phyloP scores from a whole-genome alignment of 176 grass and related monocot species.

The Alloteropsis semialata region DNA sequence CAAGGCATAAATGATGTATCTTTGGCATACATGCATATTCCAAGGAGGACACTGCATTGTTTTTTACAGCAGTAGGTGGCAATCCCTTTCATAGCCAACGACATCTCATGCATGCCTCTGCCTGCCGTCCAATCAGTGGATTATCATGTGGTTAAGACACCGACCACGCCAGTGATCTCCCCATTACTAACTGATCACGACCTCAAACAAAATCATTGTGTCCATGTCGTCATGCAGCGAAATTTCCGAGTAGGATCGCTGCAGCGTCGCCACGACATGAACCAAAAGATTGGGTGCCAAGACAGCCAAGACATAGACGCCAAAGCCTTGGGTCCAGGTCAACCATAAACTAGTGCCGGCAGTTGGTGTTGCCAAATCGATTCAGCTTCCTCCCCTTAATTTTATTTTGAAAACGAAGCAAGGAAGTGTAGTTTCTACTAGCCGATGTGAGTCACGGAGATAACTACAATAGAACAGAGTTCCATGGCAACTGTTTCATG shows the following conservation, averaged over 20 bases:
- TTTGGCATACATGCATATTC: conserved; percentile 25
- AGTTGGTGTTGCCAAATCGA: conserved; percentile 13
- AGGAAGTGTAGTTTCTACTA: not conserved
- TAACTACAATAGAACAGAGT: not conserved
- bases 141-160: conserved; percentile 6
- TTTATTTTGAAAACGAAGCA: not conserved
- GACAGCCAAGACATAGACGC: not conserved
- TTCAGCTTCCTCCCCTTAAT: not conserved
- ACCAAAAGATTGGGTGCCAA: conserved; percentile 27
- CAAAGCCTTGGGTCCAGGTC: conserved; percentile 31
- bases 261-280: not conserved
- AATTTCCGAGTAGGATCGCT: conserved; percentile 23
- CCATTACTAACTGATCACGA: conserved; percentile 2
- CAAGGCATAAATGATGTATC: conserved; percentile 18
- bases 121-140: conserved; percentile 3
- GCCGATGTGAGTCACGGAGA: not conserved
- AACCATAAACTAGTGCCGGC: conserved; percentile 20
- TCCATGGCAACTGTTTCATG: not conserved
- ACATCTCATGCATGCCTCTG: not conserved
- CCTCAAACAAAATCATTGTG: conserved; percentile 23
- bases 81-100: conserved; percentile 22
- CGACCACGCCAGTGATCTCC: conserved; percentile 5
- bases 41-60: conserved; percentile 1
- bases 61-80: conserved; percentile 12
- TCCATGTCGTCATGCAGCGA: conserved; percentile 4